These are phyloP conservation scores for Coniochaeta sp. DNA, from an alignment of 2,329 filamentous ascomycete genomes.

Conservation along the genomic window DNA sequence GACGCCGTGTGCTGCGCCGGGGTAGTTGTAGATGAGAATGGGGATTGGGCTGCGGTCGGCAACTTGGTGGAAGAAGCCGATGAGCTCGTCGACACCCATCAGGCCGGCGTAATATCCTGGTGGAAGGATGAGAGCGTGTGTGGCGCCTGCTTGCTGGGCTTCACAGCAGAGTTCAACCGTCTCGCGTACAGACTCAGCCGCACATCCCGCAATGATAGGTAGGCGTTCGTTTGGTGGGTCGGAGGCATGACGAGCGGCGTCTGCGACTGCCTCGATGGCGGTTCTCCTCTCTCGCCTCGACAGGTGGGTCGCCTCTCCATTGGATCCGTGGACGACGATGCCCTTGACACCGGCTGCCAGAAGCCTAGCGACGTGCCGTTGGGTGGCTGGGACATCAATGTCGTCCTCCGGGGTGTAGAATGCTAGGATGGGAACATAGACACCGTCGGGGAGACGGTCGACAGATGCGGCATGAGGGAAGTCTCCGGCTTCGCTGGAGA, in stretches of 20 bases:
- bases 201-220: constrained; percentile 61
- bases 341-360: constrained; percentile 53
- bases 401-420: constrained; percentile 47
- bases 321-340: constrained; percentile 58
- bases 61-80: constrained; percentile 53
- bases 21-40: constrained; percentile 49
- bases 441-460: constrained; percentile 22
- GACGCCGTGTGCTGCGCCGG: constrained; percentile 42
- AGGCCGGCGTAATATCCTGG: constrained; percentile 60
- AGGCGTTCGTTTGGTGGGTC: constrained; percentile 39
- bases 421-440: constrained; percentile 51
- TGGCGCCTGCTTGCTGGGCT: constrained; percentile 54
- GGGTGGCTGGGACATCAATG: constrained; percentile 42
- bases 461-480: neutral
- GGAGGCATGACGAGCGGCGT: constrained; percentile 15
- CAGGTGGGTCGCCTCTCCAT: constrained; percentile 61
- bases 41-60: constrained; percentile 42
- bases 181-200: constrained; percentile 59
- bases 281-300: constrained; percentile 51
- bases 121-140: constrained; percentile 60
- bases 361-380: constrained; percentile 45
- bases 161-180: constrained; percentile 58
- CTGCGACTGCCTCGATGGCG: constrained; percentile 41
- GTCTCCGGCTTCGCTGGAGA: neutral
- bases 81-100: constrained; percentile 45